phyloP scores from a whole-genome alignment of 2,329 filamentous ascomycete species.

The Sclerotinia spermophila region DNA sequence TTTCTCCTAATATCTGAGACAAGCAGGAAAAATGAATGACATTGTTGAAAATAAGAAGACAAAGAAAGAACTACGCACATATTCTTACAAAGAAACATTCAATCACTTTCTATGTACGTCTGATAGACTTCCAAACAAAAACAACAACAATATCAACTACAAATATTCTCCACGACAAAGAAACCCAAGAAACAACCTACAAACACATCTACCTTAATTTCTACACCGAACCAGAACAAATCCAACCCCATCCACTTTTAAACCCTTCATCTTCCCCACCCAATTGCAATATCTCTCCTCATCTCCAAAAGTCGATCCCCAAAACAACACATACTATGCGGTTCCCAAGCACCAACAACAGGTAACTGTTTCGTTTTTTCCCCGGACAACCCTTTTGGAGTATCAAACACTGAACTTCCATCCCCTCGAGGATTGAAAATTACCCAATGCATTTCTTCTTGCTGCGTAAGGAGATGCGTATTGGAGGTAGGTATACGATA shows the following conservation, averaged over 20 bases:
- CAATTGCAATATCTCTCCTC: background rate
- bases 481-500: conserved; percentile 1
- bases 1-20: too few relatives aligned
- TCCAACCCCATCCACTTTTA: background rate
- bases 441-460: background rate
- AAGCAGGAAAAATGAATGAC: too few relatives aligned
- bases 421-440: background rate
- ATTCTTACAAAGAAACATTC: background rate
- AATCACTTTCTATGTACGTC: background rate
- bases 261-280: too few relatives aligned
- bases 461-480: too few relatives aligned
- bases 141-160: too few relatives aligned
- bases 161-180: background rate
- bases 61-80: background rate
- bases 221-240: background rate
- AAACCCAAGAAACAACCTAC: background rate
- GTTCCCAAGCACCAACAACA: background rate
- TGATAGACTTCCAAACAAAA: background rate
- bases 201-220: rapidly evolving
- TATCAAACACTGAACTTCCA: background rate
- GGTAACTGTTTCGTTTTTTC: too few relatives aligned
- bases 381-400: background rate
- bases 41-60: too few relatives aligned
- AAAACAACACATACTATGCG: background rate
- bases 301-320: background rate